These are phyloP conservation scores for Neodidymelliopsis sp. DNA, from an alignment of 2,329 filamentous ascomycete genomes.

Conservation along the genomic window DNA sequence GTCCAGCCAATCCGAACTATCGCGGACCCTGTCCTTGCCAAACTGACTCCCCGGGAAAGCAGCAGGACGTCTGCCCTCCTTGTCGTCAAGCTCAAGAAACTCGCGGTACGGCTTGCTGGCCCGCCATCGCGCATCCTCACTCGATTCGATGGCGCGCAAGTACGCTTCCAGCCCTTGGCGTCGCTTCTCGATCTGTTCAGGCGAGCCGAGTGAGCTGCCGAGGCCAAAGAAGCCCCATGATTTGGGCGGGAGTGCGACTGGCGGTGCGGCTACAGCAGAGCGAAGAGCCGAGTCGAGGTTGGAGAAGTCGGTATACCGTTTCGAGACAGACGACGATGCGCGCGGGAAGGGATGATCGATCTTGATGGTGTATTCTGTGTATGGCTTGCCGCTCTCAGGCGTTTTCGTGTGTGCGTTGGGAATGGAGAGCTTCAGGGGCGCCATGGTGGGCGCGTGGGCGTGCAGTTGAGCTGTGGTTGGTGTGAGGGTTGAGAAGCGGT, in stretches of 20 bases:
- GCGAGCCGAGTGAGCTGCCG: slow-evolving; percentile 69
- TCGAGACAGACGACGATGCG: slow-evolving; percentile 76
- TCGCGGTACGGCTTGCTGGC: slow-evolving; percentile 74
- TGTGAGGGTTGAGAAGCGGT: background rate
- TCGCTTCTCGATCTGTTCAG: slow-evolving; percentile 75
- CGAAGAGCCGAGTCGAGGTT: slow-evolving; percentile 70
- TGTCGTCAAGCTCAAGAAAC: slow-evolving; percentile 69
- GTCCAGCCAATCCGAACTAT: slow-evolving; percentile 73
- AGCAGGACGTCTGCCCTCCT: slow-evolving; percentile 26
- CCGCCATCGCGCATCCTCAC: slow-evolving; percentile 78
- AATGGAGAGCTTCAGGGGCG: slow-evolving; percentile 57
- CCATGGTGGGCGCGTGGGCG: slow-evolving; percentile 43
- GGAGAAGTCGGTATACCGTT: slow-evolving; percentile 83
- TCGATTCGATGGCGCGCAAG: slow-evolving; percentile 73
- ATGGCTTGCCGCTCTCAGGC: slow-evolving; percentile 65
- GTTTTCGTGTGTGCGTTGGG: slow-evolving; percentile 58
- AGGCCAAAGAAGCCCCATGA: slow-evolving; percentile 65
- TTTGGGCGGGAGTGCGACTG: slow-evolving; percentile 73
- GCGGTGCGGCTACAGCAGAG: slow-evolving; percentile 70
- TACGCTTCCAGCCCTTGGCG: slow-evolving; percentile 74
- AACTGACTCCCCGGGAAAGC: slow-evolving; percentile 46
- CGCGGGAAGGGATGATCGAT: slow-evolving; percentile 79
- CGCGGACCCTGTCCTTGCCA: slow-evolving; percentile 55
- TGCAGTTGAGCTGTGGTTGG: background rate
- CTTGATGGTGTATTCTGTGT: slow-evolving; percentile 80